These are phyloP conservation scores for Ganoderma lucidum DNA, from an alignment of 1,284 basidiomycete genomes.

Conservation along the genomic window DNA sequence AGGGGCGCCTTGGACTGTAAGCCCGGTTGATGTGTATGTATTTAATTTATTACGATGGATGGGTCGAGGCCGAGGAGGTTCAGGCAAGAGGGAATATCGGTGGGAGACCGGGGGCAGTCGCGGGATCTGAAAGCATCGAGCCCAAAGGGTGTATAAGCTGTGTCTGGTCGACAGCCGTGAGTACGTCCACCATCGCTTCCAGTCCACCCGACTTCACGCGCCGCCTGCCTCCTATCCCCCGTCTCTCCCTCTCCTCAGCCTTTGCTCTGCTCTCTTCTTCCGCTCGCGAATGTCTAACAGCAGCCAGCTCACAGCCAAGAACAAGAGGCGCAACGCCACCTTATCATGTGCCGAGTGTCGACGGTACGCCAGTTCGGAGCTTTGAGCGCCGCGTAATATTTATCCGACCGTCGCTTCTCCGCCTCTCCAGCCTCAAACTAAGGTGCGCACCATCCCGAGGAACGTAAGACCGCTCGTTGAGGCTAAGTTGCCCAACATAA, in stretches of 20 bases:
- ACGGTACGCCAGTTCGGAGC: slow-evolving; percentile 26
- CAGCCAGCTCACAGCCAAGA: slow-evolving; percentile 32
- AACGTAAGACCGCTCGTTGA: no score
- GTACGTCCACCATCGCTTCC: background rate
- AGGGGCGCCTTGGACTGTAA: background rate
- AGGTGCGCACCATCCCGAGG: slow-evolving; percentile 52
- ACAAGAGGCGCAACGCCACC: slow-evolving; percentile 35
- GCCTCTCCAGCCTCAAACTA: slow-evolving; percentile 60
- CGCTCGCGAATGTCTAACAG: slow-evolving; percentile 30
- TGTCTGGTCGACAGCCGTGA: slow-evolving; percentile 19
- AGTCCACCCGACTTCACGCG: slow-evolving; percentile 12
- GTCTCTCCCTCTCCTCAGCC: background rate
- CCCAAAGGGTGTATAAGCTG: slow-evolving; percentile 7
- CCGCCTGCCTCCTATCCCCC: slow-evolving; percentile 13
- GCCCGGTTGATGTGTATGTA: background rate
- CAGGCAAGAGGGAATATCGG: background rate
- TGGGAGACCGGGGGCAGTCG: background rate
- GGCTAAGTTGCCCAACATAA: slow-evolving; percentile 5
- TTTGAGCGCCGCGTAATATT: slow-evolving; percentile 20
- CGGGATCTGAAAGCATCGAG: background rate
- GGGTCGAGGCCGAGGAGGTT: background rate
- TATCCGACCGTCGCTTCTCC: slow-evolving; percentile 17
- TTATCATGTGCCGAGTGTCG: slow-evolving; percentile 38
- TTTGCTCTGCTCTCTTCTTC: background rate
- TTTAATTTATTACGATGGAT: background rate